A percentile compares a stretch with the other conserved stretches of the same genome.
Evolutionary conservation across 2,329 filamentous ascomycete species (phyloP).

Genomic region (Penicillium sp.): DNA sequence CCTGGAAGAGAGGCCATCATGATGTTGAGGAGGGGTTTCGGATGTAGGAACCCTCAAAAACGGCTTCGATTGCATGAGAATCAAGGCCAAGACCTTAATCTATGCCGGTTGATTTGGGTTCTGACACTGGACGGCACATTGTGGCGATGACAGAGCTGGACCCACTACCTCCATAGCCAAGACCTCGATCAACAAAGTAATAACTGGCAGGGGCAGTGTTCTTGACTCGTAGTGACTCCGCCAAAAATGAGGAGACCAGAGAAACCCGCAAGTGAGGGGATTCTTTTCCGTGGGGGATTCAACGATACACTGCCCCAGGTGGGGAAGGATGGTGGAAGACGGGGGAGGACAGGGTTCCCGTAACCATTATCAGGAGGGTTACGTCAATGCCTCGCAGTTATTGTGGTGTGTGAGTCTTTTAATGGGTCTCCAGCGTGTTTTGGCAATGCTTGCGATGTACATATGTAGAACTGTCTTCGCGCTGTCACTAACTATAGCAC

Average conservation of each 20-base stretch:
- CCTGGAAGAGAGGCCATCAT: too few relatives aligned
- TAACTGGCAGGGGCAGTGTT: background rate
- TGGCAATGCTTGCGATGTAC: background rate
- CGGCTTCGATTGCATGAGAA: background rate
- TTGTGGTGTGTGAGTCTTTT: background rate
- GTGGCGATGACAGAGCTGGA: constrained; percentile 8
- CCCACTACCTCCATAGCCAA: background rate
- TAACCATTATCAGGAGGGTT: background rate
- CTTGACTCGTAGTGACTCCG: background rate
- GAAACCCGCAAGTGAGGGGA: background rate
- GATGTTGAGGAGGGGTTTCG: background rate
- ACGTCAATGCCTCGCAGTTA: background rate
- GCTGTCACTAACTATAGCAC: background rate
- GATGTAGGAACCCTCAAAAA: background rate
- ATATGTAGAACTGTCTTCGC: background rate
- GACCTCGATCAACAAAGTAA: background rate
- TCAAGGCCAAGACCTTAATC: background rate
- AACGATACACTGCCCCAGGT: background rate
- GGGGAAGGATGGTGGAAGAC: background rate
- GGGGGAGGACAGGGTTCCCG: background rate
- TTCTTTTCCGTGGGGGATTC: background rate
- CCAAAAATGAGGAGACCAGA: background rate
- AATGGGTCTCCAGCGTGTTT: background rate
- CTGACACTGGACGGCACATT: constrained; percentile 2
- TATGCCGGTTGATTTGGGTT: constrained; percentile 1